Conservation (phyloP, 2,329 filamentous ascomycete species). For the Pseudogymnoascus pannorum region DNA sequence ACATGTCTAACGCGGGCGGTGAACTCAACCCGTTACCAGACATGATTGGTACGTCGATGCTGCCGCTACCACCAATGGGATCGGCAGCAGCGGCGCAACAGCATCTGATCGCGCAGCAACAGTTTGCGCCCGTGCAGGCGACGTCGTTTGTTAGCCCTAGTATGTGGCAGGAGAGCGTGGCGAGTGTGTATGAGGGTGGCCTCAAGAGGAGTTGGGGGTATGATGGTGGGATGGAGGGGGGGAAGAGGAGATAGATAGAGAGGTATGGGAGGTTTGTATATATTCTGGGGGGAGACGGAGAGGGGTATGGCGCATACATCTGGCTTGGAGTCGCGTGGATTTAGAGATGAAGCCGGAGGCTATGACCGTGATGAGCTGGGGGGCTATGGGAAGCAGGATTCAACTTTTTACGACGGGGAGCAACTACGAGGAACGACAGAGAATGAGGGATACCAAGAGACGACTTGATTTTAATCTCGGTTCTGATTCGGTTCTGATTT, state of each 20-base stretch:
- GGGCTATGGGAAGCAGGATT: background rate
- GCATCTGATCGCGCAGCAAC: slow-evolving; percentile 42
- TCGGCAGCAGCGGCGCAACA: slow-evolving; percentile 23
- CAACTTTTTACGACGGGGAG: background rate
- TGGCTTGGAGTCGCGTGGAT: background rate
- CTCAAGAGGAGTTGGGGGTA: slow-evolving; percentile 55
- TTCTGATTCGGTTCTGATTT: no score
- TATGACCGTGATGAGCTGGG: background rate
- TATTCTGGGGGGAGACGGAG: background rate
- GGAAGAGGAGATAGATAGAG: background rate
- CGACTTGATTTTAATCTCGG: no score
- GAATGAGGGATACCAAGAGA: background rate
- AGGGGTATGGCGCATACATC: background rate
- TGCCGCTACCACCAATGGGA: slow-evolving; percentile 33
- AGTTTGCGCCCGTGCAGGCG: slow-evolving; percentile 43
- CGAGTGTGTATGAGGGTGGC: slow-evolving; percentile 59
- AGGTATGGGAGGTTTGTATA: background rate
- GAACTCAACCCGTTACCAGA: slow-evolving; percentile 40
- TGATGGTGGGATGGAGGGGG: slow-evolving; percentile 12
- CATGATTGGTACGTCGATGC: slow-evolving; percentile 45
- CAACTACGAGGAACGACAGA: background rate
- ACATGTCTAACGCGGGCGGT: slow-evolving; percentile 22
- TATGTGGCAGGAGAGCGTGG: slow-evolving; percentile 68
- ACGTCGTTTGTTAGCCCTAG: slow-evolving; percentile 57
- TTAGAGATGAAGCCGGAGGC: background rate